These are phyloP conservation scores for Curvularia lunata DNA, from an alignment of 2,329 filamentous ascomycete genomes.

Conservation along the genomic window DNA sequence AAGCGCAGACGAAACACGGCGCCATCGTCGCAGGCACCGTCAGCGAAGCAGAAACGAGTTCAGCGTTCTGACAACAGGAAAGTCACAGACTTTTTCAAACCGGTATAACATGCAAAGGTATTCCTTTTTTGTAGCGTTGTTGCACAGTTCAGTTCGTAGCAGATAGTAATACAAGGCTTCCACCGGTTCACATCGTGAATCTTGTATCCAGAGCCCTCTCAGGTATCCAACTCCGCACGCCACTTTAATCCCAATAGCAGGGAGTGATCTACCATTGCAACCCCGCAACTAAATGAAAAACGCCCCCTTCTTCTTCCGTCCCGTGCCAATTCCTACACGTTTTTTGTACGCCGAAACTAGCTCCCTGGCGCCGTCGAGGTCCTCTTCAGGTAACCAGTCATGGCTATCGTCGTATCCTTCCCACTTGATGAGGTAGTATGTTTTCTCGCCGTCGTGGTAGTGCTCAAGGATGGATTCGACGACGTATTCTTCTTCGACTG, in stretches of 20 bases:
- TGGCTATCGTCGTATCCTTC: conserved; percentile 38
- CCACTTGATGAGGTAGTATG: conserved; percentile 46
- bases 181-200: too few relatives aligned
- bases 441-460: conserved; percentile 25
- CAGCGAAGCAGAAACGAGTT: neutral
- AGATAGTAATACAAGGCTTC: too few relatives aligned
- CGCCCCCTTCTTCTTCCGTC: neutral
- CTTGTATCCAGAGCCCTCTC: too few relatives aligned
- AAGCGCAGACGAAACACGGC: neutral
- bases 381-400: conserved; percentile 41
- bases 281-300: neutral
- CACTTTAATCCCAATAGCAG: too few relatives aligned
- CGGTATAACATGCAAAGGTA: too few relatives aligned
- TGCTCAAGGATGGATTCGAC: conserved; percentile 41
- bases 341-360: conserved; percentile 36
- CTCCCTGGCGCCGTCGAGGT: conserved; percentile 36
- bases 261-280: too few relatives aligned
- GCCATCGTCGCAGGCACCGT: too few relatives aligned
- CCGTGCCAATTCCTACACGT: conserved; percentile 14
- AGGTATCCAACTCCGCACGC: too few relatives aligned
- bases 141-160: too few relatives aligned
- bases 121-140: too few relatives aligned
- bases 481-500: conserved; percentile 34
- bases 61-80: neutral
- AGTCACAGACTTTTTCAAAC: neutral